phyloP scores from a whole-genome alignment of 2,329 filamentous ascomycete genomes.

The Dichotomopilus funicola region DNA sequence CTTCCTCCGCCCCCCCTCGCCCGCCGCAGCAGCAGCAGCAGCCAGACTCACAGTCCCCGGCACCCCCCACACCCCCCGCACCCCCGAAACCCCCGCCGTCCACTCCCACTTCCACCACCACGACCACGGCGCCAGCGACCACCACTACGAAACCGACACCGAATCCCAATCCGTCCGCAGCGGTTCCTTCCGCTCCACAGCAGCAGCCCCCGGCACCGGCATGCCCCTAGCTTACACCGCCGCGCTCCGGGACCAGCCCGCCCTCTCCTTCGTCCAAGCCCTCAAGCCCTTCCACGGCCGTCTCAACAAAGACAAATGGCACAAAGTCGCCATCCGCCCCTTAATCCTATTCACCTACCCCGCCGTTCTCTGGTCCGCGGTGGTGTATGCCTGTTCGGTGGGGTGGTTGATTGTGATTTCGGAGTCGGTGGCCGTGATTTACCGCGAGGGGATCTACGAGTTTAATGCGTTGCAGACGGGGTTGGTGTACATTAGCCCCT shows the following conservation, averaged over 20 bases:
- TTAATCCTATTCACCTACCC: slow-evolving; percentile 86
- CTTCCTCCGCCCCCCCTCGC: no score
- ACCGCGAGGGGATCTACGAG: slow-evolving; percentile 65
- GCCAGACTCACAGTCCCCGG: not conserved
- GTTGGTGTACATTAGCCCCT: slow-evolving; percentile 83
- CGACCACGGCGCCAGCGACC: slow-evolving; percentile 11
- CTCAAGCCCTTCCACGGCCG: slow-evolving; percentile 73
- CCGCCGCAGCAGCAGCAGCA: no score
- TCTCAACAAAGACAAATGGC: slow-evolving; percentile 71
- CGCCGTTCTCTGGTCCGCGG: slow-evolving; percentile 77
- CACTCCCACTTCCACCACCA: no score
- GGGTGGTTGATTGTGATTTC: slow-evolving; percentile 96
- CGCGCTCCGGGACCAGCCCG: slow-evolving; percentile 58
- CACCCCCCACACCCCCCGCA: not conserved
- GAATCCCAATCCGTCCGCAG: slow-evolving; percentile 37
- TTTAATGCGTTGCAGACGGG: slow-evolving; percentile 77
- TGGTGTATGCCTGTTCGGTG: slow-evolving; percentile 79
- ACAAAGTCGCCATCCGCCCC: slow-evolving; percentile 68
- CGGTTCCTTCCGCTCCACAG: not conserved
- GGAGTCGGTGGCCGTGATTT: slow-evolving; percentile 77
- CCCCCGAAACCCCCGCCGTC: slow-evolving; percentile 10
- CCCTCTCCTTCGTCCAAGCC: slow-evolving; percentile 65
- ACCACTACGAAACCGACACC: slow-evolving; percentile 30
- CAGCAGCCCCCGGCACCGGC: slow-evolving; percentile 25
- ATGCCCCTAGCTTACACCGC: slow-evolving; percentile 58